Evolutionary conservation across 805 yeast species (phyloP).

Genomic region (Lachancea quebecensis): DNA sequence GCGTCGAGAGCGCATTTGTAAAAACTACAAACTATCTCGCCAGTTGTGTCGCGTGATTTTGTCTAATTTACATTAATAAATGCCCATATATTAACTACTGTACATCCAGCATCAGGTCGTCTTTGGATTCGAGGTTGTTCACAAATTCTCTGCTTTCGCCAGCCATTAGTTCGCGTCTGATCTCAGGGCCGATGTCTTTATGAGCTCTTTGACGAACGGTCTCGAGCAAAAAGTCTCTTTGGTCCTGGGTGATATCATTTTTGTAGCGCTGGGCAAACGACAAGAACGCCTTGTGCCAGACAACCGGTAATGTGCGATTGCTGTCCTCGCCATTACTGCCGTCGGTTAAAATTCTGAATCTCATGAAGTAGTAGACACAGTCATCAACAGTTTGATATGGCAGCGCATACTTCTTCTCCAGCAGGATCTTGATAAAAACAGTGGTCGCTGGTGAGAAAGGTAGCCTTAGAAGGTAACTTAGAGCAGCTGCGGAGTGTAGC

Average conservation of each 20-base stretch:
- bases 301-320: constrained; percentile 64
- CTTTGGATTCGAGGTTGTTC: constrained; percentile 20
- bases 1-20: not conserved
- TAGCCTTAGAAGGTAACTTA: constrained; percentile 71
- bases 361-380: constrained; percentile 87
- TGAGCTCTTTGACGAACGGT: constrained; percentile 88
- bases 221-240: constrained; percentile 87
- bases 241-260: constrained; percentile 98
- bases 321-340: constrained; percentile 37
- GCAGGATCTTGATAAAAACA: constrained; percentile 78
- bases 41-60: not conserved
- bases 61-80: constrained; percentile 3
- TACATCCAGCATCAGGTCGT: constrained; percentile 31
- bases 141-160: constrained; percentile 60
- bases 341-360: constrained; percentile 60
- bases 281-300: constrained; percentile 95
- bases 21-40: not conserved
- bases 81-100: constrained; percentile 8
- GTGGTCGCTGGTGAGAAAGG: constrained; percentile 87
- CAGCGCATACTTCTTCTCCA: constrained; percentile 92
- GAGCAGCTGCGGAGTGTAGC: constrained; percentile 92
- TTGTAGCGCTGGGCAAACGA: constrained; percentile 94
- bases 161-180: constrained; percentile 85
- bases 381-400: constrained; percentile 96
- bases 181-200: constrained; percentile 84